Evolutionary conservation across 768 basidiomycete genomes (phyloP).

Genomic region (Ephemerocybe angulata): DNA sequence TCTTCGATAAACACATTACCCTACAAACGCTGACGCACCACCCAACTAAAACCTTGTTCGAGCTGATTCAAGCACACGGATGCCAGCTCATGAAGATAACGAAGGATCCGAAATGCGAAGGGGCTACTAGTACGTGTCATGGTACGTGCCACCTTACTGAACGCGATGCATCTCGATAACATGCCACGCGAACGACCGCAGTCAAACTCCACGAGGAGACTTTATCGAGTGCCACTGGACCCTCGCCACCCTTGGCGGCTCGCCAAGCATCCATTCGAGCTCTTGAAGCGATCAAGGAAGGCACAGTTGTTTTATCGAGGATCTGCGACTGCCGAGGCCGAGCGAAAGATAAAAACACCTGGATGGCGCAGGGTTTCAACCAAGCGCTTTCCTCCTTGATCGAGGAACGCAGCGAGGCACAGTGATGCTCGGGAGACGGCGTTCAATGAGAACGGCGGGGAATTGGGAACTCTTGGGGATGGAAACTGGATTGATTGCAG

Average conservation of each 20-base stretch:
- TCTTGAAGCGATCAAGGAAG: constrained; percentile 63
- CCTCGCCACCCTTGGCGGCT: constrained; percentile 49
- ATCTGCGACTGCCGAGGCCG: constrained; percentile 64
- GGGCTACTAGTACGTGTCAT: constrained; percentile 42
- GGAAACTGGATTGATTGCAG: background rate
- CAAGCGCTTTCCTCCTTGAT: constrained; percentile 20
- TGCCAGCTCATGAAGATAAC: constrained; percentile 63
- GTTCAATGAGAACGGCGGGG: background rate
- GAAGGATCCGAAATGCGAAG: constrained; percentile 40
- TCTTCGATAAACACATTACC: constrained; percentile 73
- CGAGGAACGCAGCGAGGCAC: constrained; percentile 23
- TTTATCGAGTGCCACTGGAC: constrained; percentile 55
- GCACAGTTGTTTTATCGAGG: constrained; percentile 56
- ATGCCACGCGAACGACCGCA: constrained; percentile 23
- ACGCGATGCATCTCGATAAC: background rate
- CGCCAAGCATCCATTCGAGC: constrained; percentile 62
- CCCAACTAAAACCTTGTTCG: constrained; percentile 72
- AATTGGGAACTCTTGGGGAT: background rate
- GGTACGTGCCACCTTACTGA: constrained; percentile 35
- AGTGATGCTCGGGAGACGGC: constrained; percentile 4
- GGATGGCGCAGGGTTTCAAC: constrained; percentile 25
- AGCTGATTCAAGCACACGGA: constrained; percentile 67
- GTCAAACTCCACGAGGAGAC: constrained; percentile 67
- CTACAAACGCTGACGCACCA: constrained; percentile 71
- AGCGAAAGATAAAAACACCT: constrained; percentile 33